phyloP scores from a whole-genome alignment of 164 flowering plant species.

The Buxus sempervirens region DNA sequence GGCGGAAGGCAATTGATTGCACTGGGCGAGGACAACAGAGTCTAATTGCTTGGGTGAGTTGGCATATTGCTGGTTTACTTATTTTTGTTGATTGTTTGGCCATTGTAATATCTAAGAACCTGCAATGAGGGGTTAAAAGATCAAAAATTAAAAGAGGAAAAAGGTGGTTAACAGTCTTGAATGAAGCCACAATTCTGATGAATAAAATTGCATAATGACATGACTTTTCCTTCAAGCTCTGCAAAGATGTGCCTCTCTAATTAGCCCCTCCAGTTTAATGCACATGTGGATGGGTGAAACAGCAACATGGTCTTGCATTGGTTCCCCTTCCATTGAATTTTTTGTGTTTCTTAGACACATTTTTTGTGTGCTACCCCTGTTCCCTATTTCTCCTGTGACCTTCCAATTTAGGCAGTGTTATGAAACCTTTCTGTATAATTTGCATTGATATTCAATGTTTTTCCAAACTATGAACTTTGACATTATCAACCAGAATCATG shows the following conservation, averaged over 20 bases:
- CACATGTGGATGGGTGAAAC: neutral
- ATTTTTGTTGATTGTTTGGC: neutral
- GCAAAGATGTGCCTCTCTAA: neutral
- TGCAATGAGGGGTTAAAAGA: no score
- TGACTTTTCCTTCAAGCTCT: neutral
- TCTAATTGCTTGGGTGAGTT: constrained; percentile 69
- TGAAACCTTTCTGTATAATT: no score
- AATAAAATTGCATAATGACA: no score
- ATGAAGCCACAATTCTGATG: neutral
- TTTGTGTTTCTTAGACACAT: neutral
- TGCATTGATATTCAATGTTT: no score
- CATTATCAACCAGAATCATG: no score
- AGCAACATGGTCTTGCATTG: neutral
- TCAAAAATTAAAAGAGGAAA: no score
- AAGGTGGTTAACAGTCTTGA: neutral
- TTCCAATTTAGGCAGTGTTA: no score
- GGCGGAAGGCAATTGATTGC: constrained; percentile 59
- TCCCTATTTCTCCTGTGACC: no score
- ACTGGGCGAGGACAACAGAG: constrained; percentile 51
- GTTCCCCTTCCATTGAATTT: no score
- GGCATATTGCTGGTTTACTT: neutral
- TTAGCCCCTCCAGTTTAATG: neutral
- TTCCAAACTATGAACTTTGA: no score
- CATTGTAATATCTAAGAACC: neutral
- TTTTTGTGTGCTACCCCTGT: no score